A percentile compares a stretch with the other conserved stretches of the same genome.
These are phyloP conservation scores for Malassezia cuniculi DNA, from an alignment of 1,284 basidiomycete genomes.

Conservation along the genomic window DNA sequence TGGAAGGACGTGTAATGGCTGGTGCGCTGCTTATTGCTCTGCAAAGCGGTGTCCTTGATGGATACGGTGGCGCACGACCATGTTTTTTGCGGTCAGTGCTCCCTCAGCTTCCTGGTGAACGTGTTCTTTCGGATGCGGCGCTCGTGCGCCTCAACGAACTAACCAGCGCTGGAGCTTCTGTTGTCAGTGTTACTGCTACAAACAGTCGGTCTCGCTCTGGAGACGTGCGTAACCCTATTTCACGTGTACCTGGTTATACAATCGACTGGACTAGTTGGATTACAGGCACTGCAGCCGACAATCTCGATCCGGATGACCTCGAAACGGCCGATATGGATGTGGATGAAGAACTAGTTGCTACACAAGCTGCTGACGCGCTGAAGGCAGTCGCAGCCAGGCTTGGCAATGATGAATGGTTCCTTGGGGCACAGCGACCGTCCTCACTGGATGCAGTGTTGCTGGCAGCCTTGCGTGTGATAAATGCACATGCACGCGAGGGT, in stretches of 20 bases:
- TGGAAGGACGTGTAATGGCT: slow-evolving; percentile 8
- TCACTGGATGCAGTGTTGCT: slow-evolving; percentile 8
- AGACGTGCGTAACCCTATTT: slow-evolving; percentile 7
- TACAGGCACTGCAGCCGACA: slow-evolving; percentile 5
- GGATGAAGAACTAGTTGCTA: slow-evolving; percentile 2
- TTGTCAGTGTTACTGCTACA: no score
- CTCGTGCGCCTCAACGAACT: slow-evolving; percentile 1
- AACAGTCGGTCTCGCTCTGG: no score
- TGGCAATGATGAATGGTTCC: slow-evolving; percentile 6
- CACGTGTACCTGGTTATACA: slow-evolving; percentile 8
- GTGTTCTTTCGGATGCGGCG: no score
- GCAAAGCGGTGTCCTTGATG: background rate
- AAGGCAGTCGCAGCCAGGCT: slow-evolving; percentile 7
- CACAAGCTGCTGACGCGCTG: slow-evolving; percentile 6
- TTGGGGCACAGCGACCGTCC: slow-evolving; percentile 5
- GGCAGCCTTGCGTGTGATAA: no score
- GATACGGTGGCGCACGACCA: no score
- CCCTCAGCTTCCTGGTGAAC: no score
- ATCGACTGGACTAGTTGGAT: slow-evolving; percentile 10
- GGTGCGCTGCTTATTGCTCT: slow-evolving; percentile 3
- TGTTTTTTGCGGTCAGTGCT: no score
- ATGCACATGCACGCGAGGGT: no score
- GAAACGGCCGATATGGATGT: background rate
- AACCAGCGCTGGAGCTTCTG: slow-evolving; percentile 4
- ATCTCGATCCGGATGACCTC: background rate